Percentiles rank a stretch among this genome's conserved stretches.
phyloP scores from a whole-genome alignment of 768 basidiomycete species.

The Mycena kentingensis region DNA sequence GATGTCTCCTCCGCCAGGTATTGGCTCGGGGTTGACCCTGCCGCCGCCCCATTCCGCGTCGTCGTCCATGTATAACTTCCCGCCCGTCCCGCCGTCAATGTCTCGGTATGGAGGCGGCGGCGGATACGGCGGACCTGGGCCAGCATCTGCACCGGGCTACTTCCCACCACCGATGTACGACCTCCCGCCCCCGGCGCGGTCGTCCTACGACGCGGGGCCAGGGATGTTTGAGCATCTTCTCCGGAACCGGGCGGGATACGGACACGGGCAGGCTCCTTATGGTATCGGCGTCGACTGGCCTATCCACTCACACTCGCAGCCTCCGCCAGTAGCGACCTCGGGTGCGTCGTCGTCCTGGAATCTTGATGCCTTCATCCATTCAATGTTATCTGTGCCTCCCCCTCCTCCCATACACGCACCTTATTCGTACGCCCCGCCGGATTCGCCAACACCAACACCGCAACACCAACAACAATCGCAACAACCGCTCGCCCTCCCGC shows the following conservation, averaged over 20 bases:
- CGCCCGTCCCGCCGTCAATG: background rate
- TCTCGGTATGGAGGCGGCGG: background rate
- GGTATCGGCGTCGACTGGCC: conserved; percentile 19
- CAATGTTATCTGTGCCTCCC: conserved; percentile 13
- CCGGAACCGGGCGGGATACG: background rate
- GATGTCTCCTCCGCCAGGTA: background rate
- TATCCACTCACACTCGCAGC: conserved; percentile 5
- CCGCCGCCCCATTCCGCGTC: background rate
- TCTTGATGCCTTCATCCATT: conserved; percentile 24
- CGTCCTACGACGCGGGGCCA: background rate
- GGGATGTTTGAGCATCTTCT: background rate
- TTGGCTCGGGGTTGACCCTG: background rate
- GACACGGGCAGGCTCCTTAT: background rate
- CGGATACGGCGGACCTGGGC: background rate
- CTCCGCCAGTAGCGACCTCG: conserved; percentile 7
- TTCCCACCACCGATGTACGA: background rate
- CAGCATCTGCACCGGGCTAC: background rate
- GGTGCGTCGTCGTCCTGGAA: conserved; percentile 26
- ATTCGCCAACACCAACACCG: too few relatives aligned
- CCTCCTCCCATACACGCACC: background rate
- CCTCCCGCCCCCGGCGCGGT: background rate
- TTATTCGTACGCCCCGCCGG: too few relatives aligned
- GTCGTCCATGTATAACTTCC: background rate
- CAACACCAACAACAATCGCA: too few relatives aligned
- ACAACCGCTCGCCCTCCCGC: too few relatives aligned